Conservation (phyloP, 495 filamentous ascomycete genomes). For the Penicillium steckii region DNA sequence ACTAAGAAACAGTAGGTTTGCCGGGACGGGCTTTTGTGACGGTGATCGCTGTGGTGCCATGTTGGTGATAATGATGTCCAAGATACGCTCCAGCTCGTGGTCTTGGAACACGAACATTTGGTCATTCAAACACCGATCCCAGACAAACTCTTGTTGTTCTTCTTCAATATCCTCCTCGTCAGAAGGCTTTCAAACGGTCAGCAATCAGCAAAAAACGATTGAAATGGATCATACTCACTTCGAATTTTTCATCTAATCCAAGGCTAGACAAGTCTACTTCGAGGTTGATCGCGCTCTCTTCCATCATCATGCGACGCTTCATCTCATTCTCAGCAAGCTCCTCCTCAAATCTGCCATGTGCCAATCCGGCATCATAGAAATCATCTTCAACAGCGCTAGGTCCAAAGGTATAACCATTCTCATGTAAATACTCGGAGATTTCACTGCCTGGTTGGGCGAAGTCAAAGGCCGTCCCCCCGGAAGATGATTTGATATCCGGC, state of each 20-base stretch:
- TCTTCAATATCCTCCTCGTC: constrained; percentile 77
- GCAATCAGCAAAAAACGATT: not conserved
- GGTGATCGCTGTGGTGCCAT: constrained; percentile 97
- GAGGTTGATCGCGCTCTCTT: constrained; percentile 96
- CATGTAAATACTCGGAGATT: constrained; percentile 89
- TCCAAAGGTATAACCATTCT: constrained; percentile 89
- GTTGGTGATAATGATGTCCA: constrained; percentile 95
- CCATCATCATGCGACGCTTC: constrained; percentile 99
- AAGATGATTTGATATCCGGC: constrained; percentile 90
- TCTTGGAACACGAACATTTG: constrained; percentile 99
- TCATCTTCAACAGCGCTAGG: constrained; percentile 86
- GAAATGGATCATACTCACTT: constrained; percentile 55
- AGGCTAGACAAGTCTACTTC: constrained; percentile 96
- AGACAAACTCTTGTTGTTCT: constrained; percentile 94
- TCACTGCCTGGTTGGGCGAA: constrained; percentile 94
- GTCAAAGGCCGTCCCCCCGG: constrained; percentile 93
- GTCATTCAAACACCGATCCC: constrained; percentile 91
- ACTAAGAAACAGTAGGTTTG: constrained; percentile 93
- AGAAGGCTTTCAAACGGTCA: constrained; percentile 51
- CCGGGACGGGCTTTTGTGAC: constrained; percentile 94
- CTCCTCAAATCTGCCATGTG: constrained; percentile 92
- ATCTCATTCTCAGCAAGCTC: constrained; percentile 97
- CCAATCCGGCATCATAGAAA: constrained; percentile 92
- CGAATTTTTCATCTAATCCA: constrained; percentile 92
- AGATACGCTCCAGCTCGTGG: constrained; percentile 79